Percentiles rank a stretch among this genome's conserved stretches.
phyloP scores from a whole-genome alignment of 1,284 basidiomycete species.

The Meripilus lineatus region DNA sequence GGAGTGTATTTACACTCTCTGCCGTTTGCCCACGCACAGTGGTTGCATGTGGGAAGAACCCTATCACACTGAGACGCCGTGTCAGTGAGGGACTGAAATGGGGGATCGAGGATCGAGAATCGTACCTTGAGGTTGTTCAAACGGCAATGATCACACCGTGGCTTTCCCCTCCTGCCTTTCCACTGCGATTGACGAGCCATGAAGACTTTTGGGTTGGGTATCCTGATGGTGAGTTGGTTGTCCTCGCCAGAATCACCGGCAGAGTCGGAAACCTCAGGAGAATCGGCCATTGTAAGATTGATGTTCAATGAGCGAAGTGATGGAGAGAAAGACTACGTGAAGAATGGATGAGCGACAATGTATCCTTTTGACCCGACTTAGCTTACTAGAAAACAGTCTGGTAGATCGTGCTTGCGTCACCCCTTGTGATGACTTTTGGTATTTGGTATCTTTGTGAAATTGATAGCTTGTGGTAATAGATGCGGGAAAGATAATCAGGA shows the following conservation, averaged over 20 bases:
- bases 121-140: constrained; percentile 64
- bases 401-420: no score
- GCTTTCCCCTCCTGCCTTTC: constrained; percentile 67
- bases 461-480: no score
- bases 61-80: constrained; percentile 53
- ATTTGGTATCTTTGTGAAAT: no score
- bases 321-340: no score
- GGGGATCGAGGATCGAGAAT: constrained; percentile 13
- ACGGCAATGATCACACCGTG: constrained; percentile 67
- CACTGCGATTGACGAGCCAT: constrained; percentile 54
- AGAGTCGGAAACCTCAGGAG: constrained; percentile 40
- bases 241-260: constrained; percentile 47
- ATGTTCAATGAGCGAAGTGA: no score
- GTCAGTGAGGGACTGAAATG: constrained; percentile 2
- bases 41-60: constrained; percentile 64
- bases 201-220: constrained; percentile 37
- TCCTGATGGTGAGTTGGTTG: constrained; percentile 57
- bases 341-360: constrained; percentile 6
- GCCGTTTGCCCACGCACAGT: constrained; percentile 60
- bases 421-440: no score
- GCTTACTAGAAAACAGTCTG: not conserved
- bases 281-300: constrained; percentile 32
- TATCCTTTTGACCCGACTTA: not conserved
- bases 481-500: no score
- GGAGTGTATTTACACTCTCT: constrained; percentile 68